A percentile compares a stretch with the other conserved stretches of the same genome.
Conservation (phyloP, 2,329 filamentous ascomycete genomes). For the Aspergillus sp. region DNA sequence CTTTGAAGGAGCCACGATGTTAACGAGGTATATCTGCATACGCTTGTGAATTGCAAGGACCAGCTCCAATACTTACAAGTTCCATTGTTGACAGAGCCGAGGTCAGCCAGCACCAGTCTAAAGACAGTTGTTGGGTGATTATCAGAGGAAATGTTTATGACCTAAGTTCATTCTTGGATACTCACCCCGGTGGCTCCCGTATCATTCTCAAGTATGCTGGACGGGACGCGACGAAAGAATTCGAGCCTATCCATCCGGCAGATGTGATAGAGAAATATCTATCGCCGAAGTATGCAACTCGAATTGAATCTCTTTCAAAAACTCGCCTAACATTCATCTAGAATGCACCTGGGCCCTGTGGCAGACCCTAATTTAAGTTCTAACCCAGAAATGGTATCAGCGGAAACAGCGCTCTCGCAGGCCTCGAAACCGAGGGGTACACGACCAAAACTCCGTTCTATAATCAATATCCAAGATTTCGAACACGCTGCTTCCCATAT, state of each 20-base stretch:
- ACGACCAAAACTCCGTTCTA: neutral
- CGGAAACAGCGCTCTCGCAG: no score
- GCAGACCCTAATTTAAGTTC: neutral
- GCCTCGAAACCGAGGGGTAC: neutral
- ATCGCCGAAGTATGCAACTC: neutral
- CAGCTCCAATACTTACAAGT: no score
- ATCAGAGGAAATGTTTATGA: neutral
- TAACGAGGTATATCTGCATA: neutral
- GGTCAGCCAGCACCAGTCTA: neutral
- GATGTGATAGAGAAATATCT: neutral
- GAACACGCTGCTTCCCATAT: neutral
- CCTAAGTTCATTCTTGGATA: neutral
- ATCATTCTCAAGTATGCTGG: neutral
- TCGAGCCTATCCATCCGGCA: neutral
- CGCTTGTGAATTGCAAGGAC: no score
- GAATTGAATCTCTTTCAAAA: neutral
- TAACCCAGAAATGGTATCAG: neutral
- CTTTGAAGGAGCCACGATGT: neutral
- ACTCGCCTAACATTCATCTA: neutral
- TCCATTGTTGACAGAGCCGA: neutral
- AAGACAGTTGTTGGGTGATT: conserved; percentile 2
- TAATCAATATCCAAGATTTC: neutral
- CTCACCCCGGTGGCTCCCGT: neutral
- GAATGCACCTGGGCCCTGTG: neutral
- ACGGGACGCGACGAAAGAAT: conserved; percentile 1